A percentile compares a stretch with the other conserved stretches of the same genome.
These are phyloP conservation scores for Cyclotella cryptica DNA, from an alignment of 108 stramenopile species.

Conservation along the genomic window DNA sequence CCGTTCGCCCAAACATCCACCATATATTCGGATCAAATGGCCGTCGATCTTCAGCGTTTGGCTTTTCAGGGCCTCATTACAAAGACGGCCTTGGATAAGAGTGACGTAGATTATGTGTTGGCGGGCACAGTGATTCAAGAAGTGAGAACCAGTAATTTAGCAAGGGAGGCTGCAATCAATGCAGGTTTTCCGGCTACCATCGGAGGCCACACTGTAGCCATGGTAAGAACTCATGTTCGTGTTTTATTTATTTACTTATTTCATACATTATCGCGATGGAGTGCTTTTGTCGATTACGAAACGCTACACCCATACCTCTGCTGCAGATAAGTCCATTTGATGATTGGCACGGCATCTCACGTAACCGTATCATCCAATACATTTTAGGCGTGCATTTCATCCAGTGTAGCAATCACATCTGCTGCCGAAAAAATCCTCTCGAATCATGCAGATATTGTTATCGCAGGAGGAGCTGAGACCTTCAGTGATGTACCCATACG, in stretches of 20 bases:
- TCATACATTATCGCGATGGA: background rate
- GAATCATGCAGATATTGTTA: constrained; percentile 91
- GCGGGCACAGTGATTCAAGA: constrained; percentile 97
- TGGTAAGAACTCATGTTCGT: constrained; percentile 32
- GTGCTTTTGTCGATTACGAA: too few species aligned
- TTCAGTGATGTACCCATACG: constrained; percentile 98
- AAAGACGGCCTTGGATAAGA: constrained; percentile 92
- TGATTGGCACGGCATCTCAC: background rate
- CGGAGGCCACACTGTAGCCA: constrained; percentile 94
- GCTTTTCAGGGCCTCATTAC: constrained; percentile 93
- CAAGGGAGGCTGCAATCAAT: constrained; percentile 94
- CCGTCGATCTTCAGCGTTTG: constrained; percentile 95
- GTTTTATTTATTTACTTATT: background rate
- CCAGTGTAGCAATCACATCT: constrained; percentile 93
- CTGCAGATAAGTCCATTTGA: background rate
- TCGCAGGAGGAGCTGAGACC: constrained; percentile 97
- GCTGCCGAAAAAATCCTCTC: constrained; percentile 95
- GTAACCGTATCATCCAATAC: background rate
- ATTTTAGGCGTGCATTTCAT: constrained; percentile 94
- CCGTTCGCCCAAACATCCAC: constrained; percentile 94
- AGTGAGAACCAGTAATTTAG: constrained; percentile 95
- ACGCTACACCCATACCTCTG: too few species aligned
- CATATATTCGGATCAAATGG: constrained; percentile 93
- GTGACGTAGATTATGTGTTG: constrained; percentile 92
- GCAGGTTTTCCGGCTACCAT: constrained; percentile 92